Percentiles rank a stretch among this genome's conserved stretches.
These are phyloP conservation scores for Cryptosporidium sp. DNA, from an alignment of 169 alveolate species.

Conservation along the genomic window DNA sequence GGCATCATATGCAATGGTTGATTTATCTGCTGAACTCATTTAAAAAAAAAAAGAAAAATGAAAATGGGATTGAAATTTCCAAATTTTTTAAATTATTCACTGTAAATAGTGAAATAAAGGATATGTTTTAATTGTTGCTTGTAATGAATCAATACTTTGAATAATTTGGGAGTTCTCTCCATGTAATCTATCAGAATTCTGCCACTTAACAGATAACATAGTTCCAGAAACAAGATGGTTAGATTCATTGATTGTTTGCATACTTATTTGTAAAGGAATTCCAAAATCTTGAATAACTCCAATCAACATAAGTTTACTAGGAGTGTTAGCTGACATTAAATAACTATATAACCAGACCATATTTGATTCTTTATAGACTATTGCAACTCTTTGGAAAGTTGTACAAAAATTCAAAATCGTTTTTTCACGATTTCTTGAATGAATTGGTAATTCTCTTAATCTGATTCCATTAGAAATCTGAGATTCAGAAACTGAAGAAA, in stretches of 20 bases:
- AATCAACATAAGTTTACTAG: conserved; percentile 52
- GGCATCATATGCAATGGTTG: neutral
- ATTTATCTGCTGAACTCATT: neutral
- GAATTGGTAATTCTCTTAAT: conserved; percentile 60
- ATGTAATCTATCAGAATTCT: neutral
- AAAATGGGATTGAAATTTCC: too few species aligned
- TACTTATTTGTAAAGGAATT: conserved; percentile 40
- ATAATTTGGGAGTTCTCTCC: neutral
- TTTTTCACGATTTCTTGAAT: conserved; percentile 65
- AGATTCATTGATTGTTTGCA: conserved; percentile 42
- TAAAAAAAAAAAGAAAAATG: too few species aligned
- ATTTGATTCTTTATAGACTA: conserved; percentile 41
- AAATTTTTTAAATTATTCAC: neutral
- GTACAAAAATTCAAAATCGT: conserved; percentile 45
- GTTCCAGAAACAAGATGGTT: conserved; percentile 48
- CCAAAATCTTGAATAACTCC: conserved; percentile 72
- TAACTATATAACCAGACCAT: conserved; percentile 70
- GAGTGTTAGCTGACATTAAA: conserved; percentile 3
- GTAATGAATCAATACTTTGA: neutral
- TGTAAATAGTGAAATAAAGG: conserved; percentile 59
- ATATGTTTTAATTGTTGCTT: conserved; percentile 34
- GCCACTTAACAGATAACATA: conserved; percentile 55
- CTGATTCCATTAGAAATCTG: conserved; percentile 4
- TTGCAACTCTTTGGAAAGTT: conserved; percentile 61
- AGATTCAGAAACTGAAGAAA: conserved; percentile 1